These are phyloP conservation scores for Lodderomyces elongisporus DNA, from an alignment of 1,139 yeast genomes.

Conservation along the genomic window DNA sequence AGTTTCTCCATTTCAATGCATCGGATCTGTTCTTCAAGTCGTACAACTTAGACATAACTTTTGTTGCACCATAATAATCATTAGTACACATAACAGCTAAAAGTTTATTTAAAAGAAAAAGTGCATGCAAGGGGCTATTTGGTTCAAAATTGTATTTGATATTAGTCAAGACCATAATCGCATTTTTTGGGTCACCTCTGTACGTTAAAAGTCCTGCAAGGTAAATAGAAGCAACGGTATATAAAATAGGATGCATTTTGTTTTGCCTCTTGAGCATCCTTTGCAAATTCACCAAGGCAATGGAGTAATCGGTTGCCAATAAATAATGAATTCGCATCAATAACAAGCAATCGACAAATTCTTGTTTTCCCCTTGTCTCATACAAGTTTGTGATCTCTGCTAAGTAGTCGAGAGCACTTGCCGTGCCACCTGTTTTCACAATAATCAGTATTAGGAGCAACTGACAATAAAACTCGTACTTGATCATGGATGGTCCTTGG, in stretches of 20 bases:
- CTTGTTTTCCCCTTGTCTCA: conserved; percentile 17
- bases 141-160: too few relatives aligned
- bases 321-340: conserved; percentile 26
- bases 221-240: conserved; percentile 5
- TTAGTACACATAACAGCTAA: too few relatives aligned
- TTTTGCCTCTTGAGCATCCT: conserved; percentile 13
- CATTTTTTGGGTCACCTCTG: conserved; percentile 23
- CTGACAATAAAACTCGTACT: conserved; percentile 25
- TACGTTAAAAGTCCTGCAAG: conserved; percentile 17
- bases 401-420: conserved; percentile 1
- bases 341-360: conserved; percentile 20
- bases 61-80: too few relatives aligned
- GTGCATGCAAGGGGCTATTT: too few relatives aligned
- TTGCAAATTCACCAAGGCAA: conserved; percentile 24
- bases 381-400: conserved; percentile 22
- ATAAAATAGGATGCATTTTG: conserved; percentile 11
- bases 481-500: conserved; percentile 18
- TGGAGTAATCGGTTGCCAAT: conserved; percentile 19
- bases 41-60: too few relatives aligned
- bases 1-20: too few relatives aligned
- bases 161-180: too few relatives aligned
- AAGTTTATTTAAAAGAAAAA: too few relatives aligned
- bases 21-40: too few relatives aligned
- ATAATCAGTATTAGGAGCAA: conserved; percentile 31
- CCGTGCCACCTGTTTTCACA: conserved; percentile 18